Evolutionary conservation across 805 yeast species (phyloP).

Genomic region (Candida easanensis): DNA sequence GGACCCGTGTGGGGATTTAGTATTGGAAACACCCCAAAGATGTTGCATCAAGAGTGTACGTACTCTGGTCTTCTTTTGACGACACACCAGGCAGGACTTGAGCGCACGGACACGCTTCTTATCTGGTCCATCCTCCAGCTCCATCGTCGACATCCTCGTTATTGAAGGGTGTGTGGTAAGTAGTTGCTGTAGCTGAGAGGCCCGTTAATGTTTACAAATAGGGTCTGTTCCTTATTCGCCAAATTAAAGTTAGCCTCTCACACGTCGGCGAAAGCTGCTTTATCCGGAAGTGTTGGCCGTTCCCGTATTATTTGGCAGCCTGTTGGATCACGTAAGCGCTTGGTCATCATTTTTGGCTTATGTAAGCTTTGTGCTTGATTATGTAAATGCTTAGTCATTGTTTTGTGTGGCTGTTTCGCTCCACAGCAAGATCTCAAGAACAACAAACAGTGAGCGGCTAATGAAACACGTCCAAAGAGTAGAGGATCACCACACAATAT

Average conservation of each 20-base stretch:
- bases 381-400: background rate
- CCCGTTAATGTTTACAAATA: no score
- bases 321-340: background rate
- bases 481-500: background rate
- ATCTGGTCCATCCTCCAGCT: constrained; percentile 8
- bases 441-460: constrained; percentile 1
- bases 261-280: background rate
- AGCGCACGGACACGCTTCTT: constrained; percentile 21
- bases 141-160: constrained; percentile 4
- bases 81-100: constrained; percentile 26
- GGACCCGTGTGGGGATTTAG: no score
- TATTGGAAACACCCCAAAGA: no score
- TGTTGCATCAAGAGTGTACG: constrained; percentile 1
- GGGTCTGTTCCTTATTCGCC: no score
- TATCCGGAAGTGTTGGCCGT: background rate
- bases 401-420: background rate
- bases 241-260: no score
- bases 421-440: background rate
- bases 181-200: no score
- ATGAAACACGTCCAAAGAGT: background rate
- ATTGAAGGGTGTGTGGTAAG: no score
- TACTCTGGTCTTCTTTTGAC: constrained; percentile 26
- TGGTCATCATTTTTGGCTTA: background rate
- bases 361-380: no score
- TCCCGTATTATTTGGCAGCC: background rate